Conservation (phyloP, 768 basidiomycete genomes). For the Kwoniella heveanensis region DNA sequence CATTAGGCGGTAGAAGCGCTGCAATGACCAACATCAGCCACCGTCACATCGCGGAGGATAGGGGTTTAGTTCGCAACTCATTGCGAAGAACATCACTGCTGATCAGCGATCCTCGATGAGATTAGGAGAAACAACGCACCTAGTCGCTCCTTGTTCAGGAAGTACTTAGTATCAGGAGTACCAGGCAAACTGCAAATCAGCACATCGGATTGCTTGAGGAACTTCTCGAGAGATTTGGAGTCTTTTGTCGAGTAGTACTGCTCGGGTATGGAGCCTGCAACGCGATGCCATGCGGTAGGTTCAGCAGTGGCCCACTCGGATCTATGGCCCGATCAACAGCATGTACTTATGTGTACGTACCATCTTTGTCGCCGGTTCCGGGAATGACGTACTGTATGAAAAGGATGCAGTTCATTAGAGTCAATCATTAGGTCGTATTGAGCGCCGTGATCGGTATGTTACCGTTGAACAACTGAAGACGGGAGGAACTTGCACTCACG, state of each 20-base stretch:
- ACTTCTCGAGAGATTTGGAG: constrained; percentile 35
- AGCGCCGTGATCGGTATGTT: no score
- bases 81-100: no score
- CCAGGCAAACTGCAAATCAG: constrained; percentile 49
- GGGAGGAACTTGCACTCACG: no score
- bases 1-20: constrained; percentile 51
- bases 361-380: constrained; percentile 52
- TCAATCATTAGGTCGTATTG: no score
- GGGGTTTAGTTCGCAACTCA: neutral
- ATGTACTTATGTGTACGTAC: no score
- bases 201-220: constrained; percentile 47
- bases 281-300: no score
- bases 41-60: no score
- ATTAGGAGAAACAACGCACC: constrained; percentile 32
- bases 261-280: constrained; percentile 48
- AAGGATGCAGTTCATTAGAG: neutral
- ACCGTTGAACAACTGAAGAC: no score
- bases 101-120: no score
- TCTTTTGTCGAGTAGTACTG: constrained; percentile 45
- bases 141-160: constrained; percentile 42
- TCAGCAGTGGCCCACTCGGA: no score
- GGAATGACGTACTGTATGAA: constrained; percentile 48
- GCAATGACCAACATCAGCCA: neutral
- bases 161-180: constrained; percentile 38
- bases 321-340: no score